Evolutionary conservation across 768 basidiomycete genomes (phyloP).

Genomic region (Suillus americanus): DNA sequence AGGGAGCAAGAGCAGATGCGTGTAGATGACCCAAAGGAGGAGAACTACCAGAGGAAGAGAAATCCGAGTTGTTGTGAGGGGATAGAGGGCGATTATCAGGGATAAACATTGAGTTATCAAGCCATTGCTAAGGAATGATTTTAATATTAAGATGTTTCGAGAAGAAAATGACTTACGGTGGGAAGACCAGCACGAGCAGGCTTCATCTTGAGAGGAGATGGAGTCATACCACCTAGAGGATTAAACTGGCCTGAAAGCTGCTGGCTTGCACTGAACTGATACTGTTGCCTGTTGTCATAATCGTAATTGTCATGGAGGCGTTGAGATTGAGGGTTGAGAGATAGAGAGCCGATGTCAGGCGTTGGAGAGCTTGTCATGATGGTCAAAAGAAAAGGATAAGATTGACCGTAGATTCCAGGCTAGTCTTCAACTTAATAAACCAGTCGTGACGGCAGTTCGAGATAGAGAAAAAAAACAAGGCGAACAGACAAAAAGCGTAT

Average conservation of each 20-base stretch:
- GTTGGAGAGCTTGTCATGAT: conserved; percentile 79
- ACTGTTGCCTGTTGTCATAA: conserved; percentile 69
- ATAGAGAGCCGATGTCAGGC: conserved; percentile 77
- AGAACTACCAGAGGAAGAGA: conserved; percentile 85
- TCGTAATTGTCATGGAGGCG: conserved; percentile 87
- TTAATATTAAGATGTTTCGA: conserved; percentile 21
- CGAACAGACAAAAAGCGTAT: conserved; percentile 27
- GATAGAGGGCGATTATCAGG: conserved; percentile 81
- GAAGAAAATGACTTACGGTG: conserved; percentile 50
- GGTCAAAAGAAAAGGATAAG: conserved; percentile 9
- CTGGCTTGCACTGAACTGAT: conserved; percentile 68
- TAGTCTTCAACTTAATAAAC: conserved; percentile 18
- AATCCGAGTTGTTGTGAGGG: conserved; percentile 84
- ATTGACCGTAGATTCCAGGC: conserved; percentile 11
- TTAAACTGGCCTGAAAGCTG: conserved; percentile 48
- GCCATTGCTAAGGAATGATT: conserved; percentile 69
- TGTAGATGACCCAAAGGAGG: conserved; percentile 54
- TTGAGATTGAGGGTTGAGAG: conserved; percentile 66
- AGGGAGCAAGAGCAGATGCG: conserved; percentile 46
- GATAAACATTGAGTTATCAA: conserved; percentile 53
- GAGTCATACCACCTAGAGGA: conserved; percentile 51
- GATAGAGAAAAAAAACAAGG: conserved; percentile 28
- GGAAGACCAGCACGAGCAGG: conserved; percentile 67
- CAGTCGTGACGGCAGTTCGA: conserved; percentile 34
- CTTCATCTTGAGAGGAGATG: conserved; percentile 77